Conservation (phyloP, 164 flowering plant genomes). For the Annona squamosa region DNA sequence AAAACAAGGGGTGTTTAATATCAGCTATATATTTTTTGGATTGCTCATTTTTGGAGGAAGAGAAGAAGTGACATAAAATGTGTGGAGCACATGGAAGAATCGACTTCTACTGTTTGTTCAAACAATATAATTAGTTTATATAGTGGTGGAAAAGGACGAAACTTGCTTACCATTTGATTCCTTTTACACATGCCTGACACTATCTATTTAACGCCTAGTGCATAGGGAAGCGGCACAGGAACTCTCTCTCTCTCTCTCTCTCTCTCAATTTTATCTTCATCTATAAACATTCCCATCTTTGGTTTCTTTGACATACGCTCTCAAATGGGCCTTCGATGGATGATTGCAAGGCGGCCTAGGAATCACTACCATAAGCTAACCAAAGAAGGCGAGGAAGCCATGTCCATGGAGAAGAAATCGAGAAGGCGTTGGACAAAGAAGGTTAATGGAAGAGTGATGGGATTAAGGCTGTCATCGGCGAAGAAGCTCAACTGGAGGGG, state of each 20-base stretch:
- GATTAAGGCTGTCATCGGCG: slow-evolving; percentile 21
- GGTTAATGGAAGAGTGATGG: slow-evolving; percentile 23
- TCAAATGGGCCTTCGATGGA: slow-evolving; percentile 22
- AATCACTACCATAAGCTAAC: slow-evolving; percentile 32
- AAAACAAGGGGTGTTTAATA: background rate
- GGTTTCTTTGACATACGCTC: background rate
- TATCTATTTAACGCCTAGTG: background rate
- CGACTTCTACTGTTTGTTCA: background rate
- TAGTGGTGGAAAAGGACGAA: slow-evolving; percentile 32
- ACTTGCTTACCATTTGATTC: slow-evolving; percentile 13
- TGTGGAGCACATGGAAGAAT: background rate
- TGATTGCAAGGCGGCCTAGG: slow-evolving; percentile 10
- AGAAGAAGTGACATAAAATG: background rate
- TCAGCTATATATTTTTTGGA: background rate
- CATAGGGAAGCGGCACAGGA: slow-evolving; percentile 11
- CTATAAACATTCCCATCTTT: background rate
- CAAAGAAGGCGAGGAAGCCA: background rate
- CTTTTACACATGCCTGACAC: slow-evolving; percentile 4
- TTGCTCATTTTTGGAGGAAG: background rate
- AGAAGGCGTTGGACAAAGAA: slow-evolving; percentile 31
- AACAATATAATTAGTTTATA: slow-evolving; percentile 7
- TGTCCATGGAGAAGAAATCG: slow-evolving; percentile 11
- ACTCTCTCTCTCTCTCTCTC: slow-evolving; percentile 5
- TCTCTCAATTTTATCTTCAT: background rate
- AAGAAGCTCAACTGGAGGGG: slow-evolving; percentile 35